Conservation (phyloP, 371 early-diverging fungal genomes). For the Smittium culicis region DNA sequence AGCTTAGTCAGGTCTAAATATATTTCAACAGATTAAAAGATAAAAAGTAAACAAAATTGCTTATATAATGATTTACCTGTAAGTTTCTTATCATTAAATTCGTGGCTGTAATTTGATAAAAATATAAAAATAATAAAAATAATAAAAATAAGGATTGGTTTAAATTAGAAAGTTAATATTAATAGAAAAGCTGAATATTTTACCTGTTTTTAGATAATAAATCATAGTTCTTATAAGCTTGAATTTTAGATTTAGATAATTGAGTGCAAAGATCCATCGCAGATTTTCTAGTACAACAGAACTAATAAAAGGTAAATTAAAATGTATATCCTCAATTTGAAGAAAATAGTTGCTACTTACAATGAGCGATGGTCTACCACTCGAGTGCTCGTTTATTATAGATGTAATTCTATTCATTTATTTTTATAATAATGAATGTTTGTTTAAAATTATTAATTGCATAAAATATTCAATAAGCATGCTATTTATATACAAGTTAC, state of each 20-base stretch:
- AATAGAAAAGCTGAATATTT: too few relatives aligned
- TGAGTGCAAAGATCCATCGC: not conserved
- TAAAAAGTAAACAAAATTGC: not conserved
- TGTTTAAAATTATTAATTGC: not conserved
- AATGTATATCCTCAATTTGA: not conserved
- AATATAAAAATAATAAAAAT: not conserved
- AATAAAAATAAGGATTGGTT: too few relatives aligned
- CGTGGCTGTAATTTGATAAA: not conserved
- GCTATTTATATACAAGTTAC: slow-evolving; percentile 5
- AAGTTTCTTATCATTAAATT: slow-evolving; percentile 6
- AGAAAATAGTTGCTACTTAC: not conserved
- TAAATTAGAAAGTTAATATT: too few relatives aligned
- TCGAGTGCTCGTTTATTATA: not conserved
- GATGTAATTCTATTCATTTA: not conserved
- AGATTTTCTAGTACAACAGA: slow-evolving; percentile 12
- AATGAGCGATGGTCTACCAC: slow-evolving; percentile 4
- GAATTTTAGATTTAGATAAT: not conserved
- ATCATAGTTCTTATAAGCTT: not conserved
- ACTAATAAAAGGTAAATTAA: not conserved
- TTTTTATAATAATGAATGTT: not conserved
- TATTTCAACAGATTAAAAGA: not conserved
- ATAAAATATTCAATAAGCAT: not conserved
- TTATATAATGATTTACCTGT: not conserved
- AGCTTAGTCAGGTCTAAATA: not conserved
- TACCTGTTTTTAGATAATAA: not conserved